These are phyloP conservation scores for Begonia peltatifolia DNA, from an alignment of 306 rosid species.

Conservation along the genomic window DNA sequence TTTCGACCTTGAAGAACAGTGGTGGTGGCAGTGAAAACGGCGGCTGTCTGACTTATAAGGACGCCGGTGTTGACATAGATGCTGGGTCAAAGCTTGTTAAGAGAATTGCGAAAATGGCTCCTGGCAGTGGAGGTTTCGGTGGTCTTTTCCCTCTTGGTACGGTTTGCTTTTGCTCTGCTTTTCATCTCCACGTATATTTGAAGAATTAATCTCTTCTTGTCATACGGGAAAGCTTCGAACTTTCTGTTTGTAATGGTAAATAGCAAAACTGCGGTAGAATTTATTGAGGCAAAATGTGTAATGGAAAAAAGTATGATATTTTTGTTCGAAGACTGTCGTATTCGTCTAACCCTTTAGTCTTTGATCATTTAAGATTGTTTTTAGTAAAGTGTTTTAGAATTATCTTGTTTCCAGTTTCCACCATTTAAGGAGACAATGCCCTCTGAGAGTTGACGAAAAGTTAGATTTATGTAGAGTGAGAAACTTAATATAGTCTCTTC, in stretches of 20 bases:
- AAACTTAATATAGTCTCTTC: no score
- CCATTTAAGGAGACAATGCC: no score
- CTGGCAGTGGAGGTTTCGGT: slow-evolving; percentile 88
- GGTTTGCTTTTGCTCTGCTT: background rate
- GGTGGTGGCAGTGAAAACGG: background rate
- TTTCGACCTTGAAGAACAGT: background rate
- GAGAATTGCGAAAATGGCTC: slow-evolving; percentile 82
- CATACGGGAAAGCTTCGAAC: background rate
- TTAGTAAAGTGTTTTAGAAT: no score
- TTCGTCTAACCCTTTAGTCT: no score
- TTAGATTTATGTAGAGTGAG: no score
- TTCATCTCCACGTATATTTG: background rate
- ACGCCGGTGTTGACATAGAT: slow-evolving; percentile 85
- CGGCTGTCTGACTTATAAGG: slow-evolving; percentile 56
- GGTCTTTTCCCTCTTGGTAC: slow-evolving; percentile 79
- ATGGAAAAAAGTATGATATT: background rate
- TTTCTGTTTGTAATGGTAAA: no score
- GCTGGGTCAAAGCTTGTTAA: slow-evolving; percentile 84
- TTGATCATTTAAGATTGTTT: no score
- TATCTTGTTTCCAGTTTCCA: no score
- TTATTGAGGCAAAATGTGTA: background rate
- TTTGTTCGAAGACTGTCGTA: no score
- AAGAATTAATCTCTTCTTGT: background rate
- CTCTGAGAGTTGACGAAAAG: no score
- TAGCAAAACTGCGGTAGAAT: no score